Conservation (phyloP, 108 stramenopile genomes). For the Thalassiosira profunda region DNA sequence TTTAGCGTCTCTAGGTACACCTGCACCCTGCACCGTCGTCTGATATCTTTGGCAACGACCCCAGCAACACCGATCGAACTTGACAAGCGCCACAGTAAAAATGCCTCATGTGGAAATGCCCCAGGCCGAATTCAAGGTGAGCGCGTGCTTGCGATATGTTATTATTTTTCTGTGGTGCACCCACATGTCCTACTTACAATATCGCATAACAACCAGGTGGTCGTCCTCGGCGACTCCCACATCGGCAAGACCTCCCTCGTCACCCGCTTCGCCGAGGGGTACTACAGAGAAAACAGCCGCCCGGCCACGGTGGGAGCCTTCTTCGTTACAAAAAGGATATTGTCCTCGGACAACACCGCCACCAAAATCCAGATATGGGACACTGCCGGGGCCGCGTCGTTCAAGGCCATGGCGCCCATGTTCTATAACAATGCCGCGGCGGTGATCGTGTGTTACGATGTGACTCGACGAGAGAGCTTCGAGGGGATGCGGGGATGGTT, state of each 20-base stretch:
- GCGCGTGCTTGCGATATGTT: slow-evolving; percentile 2
- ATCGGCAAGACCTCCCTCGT: slow-evolving; percentile 88
- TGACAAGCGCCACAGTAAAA: too few species aligned
- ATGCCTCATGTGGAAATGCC: slow-evolving; percentile 94
- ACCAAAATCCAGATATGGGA: slow-evolving; percentile 92
- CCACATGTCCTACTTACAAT: not conserved
- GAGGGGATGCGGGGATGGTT: slow-evolving; percentile 68
- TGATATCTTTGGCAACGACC: too few species aligned
- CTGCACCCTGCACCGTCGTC: too few species aligned
- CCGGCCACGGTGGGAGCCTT: slow-evolving; percentile 71
- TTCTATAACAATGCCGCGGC: slow-evolving; percentile 78
- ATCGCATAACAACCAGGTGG: slow-evolving; percentile 75
- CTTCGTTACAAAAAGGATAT: slow-evolving; percentile 81
- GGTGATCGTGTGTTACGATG: slow-evolving; percentile 81
- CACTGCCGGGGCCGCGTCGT: slow-evolving; percentile 77
- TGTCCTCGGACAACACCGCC: slow-evolving; percentile 53
- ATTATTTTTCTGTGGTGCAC: not conserved
- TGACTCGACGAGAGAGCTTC: slow-evolving; percentile 55
- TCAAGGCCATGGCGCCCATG: slow-evolving; percentile 67
- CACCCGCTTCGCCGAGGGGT: slow-evolving; percentile 86
- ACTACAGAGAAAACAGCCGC: slow-evolving; percentile 65
- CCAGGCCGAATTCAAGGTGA: slow-evolving; percentile 88
- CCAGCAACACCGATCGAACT: too few species aligned
- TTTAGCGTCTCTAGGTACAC: too few species aligned
- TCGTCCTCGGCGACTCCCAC: slow-evolving; percentile 83